These are phyloP conservation scores for Fabrea salina DNA, from an alignment of 169 alveolate species.

Conservation along the genomic window DNA sequence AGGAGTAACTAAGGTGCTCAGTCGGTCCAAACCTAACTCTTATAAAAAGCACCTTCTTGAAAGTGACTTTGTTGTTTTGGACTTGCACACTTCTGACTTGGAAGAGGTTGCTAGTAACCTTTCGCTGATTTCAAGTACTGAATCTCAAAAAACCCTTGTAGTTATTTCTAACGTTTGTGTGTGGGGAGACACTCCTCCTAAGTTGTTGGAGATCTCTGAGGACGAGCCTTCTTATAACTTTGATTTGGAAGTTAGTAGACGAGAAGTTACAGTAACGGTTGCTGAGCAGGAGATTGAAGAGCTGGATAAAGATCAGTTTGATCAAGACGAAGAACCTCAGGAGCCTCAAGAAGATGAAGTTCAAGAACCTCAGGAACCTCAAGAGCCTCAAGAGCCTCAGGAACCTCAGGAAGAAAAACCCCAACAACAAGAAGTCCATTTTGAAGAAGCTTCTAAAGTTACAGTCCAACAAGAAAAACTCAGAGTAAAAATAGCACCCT, in stretches of 20 bases:
- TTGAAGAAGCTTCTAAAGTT: neutral
- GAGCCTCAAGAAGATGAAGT: slow-evolving; percentile 29
- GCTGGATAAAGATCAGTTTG: slow-evolving; percentile 41
- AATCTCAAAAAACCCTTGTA: slow-evolving; percentile 30
- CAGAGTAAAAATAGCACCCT: neutral
- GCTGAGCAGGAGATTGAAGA: slow-evolving; percentile 1
- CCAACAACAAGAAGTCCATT: neutral
- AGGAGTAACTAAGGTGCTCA: neutral
- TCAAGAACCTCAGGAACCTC: slow-evolving; percentile 20
- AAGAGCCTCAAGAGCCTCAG: neutral
- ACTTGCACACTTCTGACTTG: slow-evolving; percentile 69
- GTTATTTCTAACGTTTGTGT: neutral
- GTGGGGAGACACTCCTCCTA: slow-evolving; percentile 34
- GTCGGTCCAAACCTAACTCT: neutral
- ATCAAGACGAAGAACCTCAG: slow-evolving; percentile 41
- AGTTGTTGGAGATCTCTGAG: slow-evolving; percentile 17
- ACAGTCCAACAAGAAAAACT: neutral
- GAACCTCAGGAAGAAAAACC: neutral
- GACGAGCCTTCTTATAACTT: slow-evolving; percentile 1
- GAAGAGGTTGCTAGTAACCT: slow-evolving; percentile 75
- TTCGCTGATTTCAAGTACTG: slow-evolving; percentile 53
- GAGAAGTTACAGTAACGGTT: neutral
- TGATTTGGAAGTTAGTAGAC: neutral
- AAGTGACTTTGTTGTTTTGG: slow-evolving; percentile 53
- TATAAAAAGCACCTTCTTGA: slow-evolving; percentile 2